phyloP scores from a whole-genome alignment of 2,329 filamentous ascomycete species.

The Exserohilum turcica region DNA sequence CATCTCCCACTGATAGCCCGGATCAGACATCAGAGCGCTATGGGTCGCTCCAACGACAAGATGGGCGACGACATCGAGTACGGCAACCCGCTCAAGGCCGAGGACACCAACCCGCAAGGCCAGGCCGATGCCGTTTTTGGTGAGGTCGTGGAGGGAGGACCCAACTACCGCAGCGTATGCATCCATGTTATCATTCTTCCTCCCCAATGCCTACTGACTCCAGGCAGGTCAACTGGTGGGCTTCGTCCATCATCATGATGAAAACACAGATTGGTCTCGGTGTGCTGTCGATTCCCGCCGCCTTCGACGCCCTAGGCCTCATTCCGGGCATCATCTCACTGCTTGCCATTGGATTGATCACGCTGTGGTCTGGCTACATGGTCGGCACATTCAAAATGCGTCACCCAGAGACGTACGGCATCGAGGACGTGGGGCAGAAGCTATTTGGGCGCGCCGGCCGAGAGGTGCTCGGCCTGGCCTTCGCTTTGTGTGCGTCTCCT shows the following conservation, averaged over 20 bases:
- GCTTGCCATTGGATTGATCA: constrained; percentile 49
- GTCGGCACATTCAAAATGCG: constrained; percentile 60
- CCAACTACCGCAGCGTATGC: constrained; percentile 59
- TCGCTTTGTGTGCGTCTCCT: constrained; percentile 43
- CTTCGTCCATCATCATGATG: constrained; percentile 36
- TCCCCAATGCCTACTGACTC: constrained; percentile 2
- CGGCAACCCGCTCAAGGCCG: constrained; percentile 7
- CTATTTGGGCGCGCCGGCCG: constrained; percentile 60
- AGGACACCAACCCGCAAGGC: constrained; percentile 9
- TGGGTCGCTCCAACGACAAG: constrained; percentile 8
- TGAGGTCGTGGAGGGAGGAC: constrained; percentile 50
- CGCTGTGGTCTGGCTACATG: constrained; percentile 57
- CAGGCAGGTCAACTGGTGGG: constrained; percentile 34
- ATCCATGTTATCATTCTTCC: background rate
- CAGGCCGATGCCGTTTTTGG: constrained; percentile 57
- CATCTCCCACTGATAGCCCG: constrained; percentile 3
- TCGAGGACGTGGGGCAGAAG: constrained; percentile 61
- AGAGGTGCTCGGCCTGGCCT: constrained; percentile 50
- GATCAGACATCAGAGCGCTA: constrained; percentile 1
- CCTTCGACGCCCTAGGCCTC: constrained; percentile 55
- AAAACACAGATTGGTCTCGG: constrained; percentile 44
- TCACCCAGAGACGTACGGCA: constrained; percentile 62
- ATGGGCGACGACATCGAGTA: constrained; percentile 8
- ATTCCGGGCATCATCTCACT: constrained; percentile 57
- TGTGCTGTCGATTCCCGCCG: constrained; percentile 57